phyloP scores from a whole-genome alignment of 2,329 filamentous ascomycete genomes.

The Fusarium odoratissimum region DNA sequence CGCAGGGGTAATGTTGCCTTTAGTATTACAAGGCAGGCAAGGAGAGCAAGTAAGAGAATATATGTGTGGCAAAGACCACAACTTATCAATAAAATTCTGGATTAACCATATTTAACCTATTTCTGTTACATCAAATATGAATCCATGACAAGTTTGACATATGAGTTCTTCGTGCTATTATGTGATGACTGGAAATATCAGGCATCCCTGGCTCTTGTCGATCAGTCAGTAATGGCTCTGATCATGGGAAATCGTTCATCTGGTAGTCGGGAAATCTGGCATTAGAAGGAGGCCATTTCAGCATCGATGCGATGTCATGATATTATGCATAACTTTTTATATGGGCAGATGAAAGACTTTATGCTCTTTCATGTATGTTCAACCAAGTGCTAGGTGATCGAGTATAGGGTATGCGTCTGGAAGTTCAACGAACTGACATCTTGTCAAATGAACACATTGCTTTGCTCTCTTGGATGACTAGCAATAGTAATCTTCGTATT shows the following conservation, averaged over 20 bases:
- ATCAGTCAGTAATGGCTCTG: not conserved
- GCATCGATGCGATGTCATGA: no score
- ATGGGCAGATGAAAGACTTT: not conserved
- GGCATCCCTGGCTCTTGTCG: not conserved
- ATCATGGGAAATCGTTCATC: not conserved
- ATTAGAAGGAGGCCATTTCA: no score
- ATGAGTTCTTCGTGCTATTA: not conserved
- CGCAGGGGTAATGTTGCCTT: conserved; percentile 18
- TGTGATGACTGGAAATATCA: not conserved
- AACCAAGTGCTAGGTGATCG: not conserved
- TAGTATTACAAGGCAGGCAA: not conserved
- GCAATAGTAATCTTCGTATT: not conserved
- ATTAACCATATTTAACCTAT: not conserved
- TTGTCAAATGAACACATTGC: not conserved
- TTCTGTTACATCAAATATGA: not conserved
- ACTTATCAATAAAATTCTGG: conserved; percentile 1
- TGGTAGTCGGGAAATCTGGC: not conserved
- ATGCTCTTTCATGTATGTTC: not conserved
- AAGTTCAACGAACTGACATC: not conserved
- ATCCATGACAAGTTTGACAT: not conserved
- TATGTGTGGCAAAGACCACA: conserved; percentile 5
- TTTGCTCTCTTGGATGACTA: not conserved
- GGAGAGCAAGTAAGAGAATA: not conserved
- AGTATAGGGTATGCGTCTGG: not conserved
- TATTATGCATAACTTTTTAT: not conserved